Evolutionary conservation across 148 eudicot species (phyloP), one percentile per base, ranked within the genome.

Genomic region (Nepenthes gracilis): DNA sequence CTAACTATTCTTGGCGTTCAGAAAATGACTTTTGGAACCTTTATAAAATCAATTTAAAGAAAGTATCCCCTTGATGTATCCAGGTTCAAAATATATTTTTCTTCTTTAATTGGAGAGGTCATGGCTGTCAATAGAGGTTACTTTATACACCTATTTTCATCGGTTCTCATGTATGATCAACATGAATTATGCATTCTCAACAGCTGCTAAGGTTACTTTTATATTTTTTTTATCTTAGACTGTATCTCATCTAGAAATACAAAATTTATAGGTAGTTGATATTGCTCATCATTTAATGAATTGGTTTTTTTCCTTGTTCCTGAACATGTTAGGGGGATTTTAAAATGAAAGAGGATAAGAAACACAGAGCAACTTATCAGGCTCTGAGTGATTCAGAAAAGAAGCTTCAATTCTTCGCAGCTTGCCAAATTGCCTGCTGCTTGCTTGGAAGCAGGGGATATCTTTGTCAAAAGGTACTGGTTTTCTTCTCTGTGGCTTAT

Each of bases 371-470:
- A 52, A 80, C 85, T 49, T 93, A 89, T 75, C 58, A 67, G 62
- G 75, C 83, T 43, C 70, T 93, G 62, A 64, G 64, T 58, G 86
- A 69, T 55, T 77, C 95, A 13, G 89, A 86, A 60, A 65, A 77
- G 76, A 93, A 93, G 82, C 72, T 86, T 65, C 95, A 84, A 38
- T 93, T 93, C 68, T 93, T 79, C 71, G 65, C 97, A 60, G 92
- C 99, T 48, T 83, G 97, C 33, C 99, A 93, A 68, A 77, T 93
- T 64, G 99, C 99, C 38, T 93, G 99, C 66, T 95, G 99, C 64
- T 77, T 93, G 71, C 89, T 93, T 60, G 99, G 99, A 56, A 93
- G 99, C 64, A 83, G 92, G 76, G 91, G 83, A 58, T 93, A 93
- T 65, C 92, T 93, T 63, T 93, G 99, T 72, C 99, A 93, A 67